Base-by-base conservation (phyloP, 345 rosid genomes). In the Arabidopsis suecica region DNA sequence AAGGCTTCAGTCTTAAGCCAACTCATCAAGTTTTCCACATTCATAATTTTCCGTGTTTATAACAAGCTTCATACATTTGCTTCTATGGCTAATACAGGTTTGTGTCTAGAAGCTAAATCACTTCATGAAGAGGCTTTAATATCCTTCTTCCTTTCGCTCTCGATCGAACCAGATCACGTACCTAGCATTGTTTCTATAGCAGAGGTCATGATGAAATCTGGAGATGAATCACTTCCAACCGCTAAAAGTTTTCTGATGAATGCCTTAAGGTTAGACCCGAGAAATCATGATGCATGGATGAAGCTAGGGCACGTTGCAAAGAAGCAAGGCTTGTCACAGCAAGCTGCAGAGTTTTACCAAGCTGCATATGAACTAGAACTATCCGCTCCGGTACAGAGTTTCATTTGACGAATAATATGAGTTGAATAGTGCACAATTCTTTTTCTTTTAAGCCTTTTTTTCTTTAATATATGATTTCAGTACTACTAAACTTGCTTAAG, bases 271-370 rank as follows among this genome's bases (percentile, higher is more conserved):
- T 59, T 90, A 72, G 94, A 95, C 49, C 96, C 99, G 23, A 86
- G 86, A 22, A 89, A 87, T 65, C 90, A 89, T 9, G 81, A 87
- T 33, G 94, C 90, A 3, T 95, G 98, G 97, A 83, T 85, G 87
- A 86, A 88, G 77, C 90, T 95, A 16, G 99, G 96, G 38, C 62
- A 79, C 64, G 85, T 94, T 75, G 83, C 92, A 61, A 91, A 88
- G 78, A 80, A 55, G 88, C 95, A 95, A 82, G 99, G 98, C 69
- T 84, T 84, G 3, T 62, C 85, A 25, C 86, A 83, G 44, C 93
- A 86, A 83, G 98, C 98, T 18, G 96, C 96, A 32, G 97, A 95
- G 30, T 95, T 78, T 79, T 90, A 88, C 78, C 96, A 95, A 79
- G 98, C 98, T 59, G 96, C 99, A 5, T 86, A 88, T 77, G 97